Conservation (phyloP, 2,329 filamentous ascomycete species). For the Fusarium solani-melongenae region DNA sequence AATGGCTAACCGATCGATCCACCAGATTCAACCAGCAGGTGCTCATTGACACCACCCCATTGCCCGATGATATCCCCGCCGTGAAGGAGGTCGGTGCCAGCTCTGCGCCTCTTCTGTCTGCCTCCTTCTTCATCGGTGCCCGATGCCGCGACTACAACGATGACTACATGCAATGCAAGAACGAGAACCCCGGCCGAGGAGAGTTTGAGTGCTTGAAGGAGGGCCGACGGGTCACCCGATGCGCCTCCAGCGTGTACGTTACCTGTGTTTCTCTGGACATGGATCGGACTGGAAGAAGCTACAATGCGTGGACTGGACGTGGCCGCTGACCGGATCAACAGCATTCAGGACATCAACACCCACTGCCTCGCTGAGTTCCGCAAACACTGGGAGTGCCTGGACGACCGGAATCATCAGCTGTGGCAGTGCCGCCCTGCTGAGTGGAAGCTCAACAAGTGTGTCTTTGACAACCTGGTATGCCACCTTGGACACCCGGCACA, state of each 20-base stretch:
- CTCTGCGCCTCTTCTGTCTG: conserved; percentile 91
- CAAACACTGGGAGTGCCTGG: conserved; percentile 93
- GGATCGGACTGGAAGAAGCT: neutral
- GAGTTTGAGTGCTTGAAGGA: conserved; percentile 97
- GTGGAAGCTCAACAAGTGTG: conserved; percentile 92
- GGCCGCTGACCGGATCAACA: conserved; percentile 51
- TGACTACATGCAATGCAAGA: conserved; percentile 99
- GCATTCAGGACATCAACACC: conserved; percentile 95
- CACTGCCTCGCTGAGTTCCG: conserved; percentile 92
- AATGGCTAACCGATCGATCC: conserved; percentile 46
- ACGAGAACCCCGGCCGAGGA: conserved; percentile 87
- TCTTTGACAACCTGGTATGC: conserved; percentile 92
- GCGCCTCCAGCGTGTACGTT: conserved; percentile 93
- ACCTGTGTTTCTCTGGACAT: neutral
- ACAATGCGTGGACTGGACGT: neutral
- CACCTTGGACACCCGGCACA: neutral
- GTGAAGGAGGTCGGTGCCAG: conserved; percentile 94
- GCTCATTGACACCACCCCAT: conserved; percentile 95
- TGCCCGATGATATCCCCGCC: conserved; percentile 90
- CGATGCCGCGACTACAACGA: conserved; percentile 97
- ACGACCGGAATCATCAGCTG: conserved; percentile 97
- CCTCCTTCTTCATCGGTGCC: conserved; percentile 96
- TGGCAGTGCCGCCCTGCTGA: conserved; percentile 94
- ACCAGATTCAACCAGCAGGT: conserved; percentile 91
- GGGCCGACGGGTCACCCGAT: conserved; percentile 94